A percentile compares a stretch with the other conserved stretches of the same genome.
Conservation (phyloP, 352 stramenopile genomes). For the Phytophthora pseudosyringae region DNA sequence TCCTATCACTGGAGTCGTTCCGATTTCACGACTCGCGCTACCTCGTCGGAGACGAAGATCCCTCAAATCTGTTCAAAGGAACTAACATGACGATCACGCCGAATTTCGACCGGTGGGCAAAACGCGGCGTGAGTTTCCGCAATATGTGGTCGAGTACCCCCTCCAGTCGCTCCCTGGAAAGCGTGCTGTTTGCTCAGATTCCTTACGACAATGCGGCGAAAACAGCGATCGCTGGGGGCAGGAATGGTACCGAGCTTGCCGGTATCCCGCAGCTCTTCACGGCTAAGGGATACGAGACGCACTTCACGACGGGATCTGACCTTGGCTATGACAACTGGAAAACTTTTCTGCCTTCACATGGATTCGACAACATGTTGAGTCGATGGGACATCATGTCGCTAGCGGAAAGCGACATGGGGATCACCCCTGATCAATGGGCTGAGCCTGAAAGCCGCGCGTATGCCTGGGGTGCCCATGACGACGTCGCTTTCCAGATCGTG, state of each 20-base stretch:
- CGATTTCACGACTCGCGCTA: slow-evolving; percentile 9
- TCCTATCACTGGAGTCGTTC: slow-evolving; percentile 8
- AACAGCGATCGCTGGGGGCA: slow-evolving; percentile 7
- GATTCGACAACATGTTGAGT: slow-evolving; percentile 1
- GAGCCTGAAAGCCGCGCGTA: not conserved
- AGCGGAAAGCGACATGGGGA: slow-evolving; percentile 8
- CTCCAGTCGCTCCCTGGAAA: slow-evolving; percentile 9
- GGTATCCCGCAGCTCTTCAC: slow-evolving; percentile 7
- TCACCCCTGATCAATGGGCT: not conserved
- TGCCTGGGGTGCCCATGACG: slow-evolving; percentile 8
- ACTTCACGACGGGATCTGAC: slow-evolving; percentile 7
- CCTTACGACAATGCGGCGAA: slow-evolving; percentile 11
- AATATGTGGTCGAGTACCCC: slow-evolving; percentile 18
- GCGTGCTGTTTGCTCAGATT: slow-evolving; percentile 7
- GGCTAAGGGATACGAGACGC: slow-evolving; percentile 12
- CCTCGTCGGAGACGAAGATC: slow-evolving; percentile 3
- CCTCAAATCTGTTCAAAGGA: slow-evolving; percentile 9
- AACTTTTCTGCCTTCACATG: slow-evolving; percentile 6
- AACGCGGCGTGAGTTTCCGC: slow-evolving; percentile 1
- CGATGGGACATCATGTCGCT: slow-evolving; percentile 1
- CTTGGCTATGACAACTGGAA: slow-evolving; percentile 1
- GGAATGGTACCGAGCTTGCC: not conserved
- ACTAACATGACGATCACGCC: slow-evolving; percentile 10
- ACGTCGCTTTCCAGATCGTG: not conserved
- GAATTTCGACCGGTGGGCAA: slow-evolving; percentile 12